phyloP scores from a whole-genome alignment of 495 filamentous ascomycete species.

The Rostrohypoxylon terebratum region DNA sequence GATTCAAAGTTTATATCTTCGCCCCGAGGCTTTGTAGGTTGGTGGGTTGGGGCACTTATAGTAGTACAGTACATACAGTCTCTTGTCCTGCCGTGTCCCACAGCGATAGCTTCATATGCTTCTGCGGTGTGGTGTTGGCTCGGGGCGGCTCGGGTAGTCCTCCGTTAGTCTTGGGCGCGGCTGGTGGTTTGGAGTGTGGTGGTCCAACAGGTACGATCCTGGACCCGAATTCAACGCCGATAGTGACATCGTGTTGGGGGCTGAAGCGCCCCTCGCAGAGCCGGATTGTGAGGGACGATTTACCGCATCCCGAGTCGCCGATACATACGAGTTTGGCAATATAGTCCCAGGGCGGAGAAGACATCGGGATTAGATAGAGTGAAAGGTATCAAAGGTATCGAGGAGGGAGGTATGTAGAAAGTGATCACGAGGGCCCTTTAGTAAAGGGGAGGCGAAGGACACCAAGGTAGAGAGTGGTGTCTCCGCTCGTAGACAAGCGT shows the following conservation, averaged over 20 bases:
- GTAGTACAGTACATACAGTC: conserved; percentile 59
- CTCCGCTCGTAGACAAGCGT: background rate
- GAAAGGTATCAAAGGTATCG: background rate
- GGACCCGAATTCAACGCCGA: conserved; percentile 96
- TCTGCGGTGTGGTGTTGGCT: conserved; percentile 60
- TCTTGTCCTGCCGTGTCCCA: conserved; percentile 99
- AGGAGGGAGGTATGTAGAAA: conserved; percentile 8
- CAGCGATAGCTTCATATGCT: conserved; percentile 79
- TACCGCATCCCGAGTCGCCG: conserved; percentile 93
- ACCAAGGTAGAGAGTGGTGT: background rate
- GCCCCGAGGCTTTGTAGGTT: background rate
- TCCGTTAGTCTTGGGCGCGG: conserved; percentile 48
- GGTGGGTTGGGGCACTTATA: background rate
- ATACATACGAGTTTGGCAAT: conserved; percentile 98
- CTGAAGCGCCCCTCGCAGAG: conserved; percentile 98
- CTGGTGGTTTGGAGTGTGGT: conserved; percentile 63
- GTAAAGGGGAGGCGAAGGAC: background rate
- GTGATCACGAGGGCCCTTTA: conserved; percentile 16
- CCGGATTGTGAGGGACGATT: conserved; percentile 89
- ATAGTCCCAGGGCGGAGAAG: conserved; percentile 87
- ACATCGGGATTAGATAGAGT: conserved; percentile 52
- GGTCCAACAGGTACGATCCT: conserved; percentile 93
- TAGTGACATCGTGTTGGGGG: conserved; percentile 93
- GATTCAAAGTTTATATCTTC: background rate
- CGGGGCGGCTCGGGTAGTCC: conserved; percentile 55